Evolutionary conservation across 257 asterid species (phyloP).

Genomic region (Nicotiana otophora): DNA sequence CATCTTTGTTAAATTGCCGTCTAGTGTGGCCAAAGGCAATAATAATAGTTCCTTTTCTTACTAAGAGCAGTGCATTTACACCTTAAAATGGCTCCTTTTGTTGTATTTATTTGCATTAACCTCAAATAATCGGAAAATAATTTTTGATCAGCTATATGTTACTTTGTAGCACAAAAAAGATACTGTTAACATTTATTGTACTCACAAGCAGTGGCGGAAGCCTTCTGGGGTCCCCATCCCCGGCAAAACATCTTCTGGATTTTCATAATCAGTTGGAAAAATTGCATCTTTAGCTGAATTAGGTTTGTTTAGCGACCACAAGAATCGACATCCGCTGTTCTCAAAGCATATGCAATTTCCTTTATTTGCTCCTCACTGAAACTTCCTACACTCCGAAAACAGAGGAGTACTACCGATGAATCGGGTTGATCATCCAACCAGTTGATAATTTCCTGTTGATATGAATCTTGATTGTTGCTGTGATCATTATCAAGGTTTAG

Average conservation of each 20-base stretch:
- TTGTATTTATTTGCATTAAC: neutral
- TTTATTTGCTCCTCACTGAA: constrained; percentile 16
- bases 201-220: neutral
- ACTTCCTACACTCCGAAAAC: constrained; percentile 26
- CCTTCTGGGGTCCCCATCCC: constrained; percentile 21
- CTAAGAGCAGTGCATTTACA: neutral
- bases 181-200: no score
- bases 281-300: neutral
- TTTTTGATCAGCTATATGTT: no score
- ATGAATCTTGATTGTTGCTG: neutral
- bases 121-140: neutral
- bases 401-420: constrained; percentile 21
- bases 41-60: neutral
- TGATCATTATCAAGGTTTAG: neutral
- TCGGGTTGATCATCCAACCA: constrained; percentile 21
- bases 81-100: neutral
- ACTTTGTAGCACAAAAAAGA: no score
- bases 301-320: constrained; percentile 21
- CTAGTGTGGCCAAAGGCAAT: neutral
- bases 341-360: constrained; percentile 23
- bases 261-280: neutral
- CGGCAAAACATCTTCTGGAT: constrained; percentile 14
- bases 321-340: constrained; percentile 14
- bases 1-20: neutral
- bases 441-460: neutral